phyloP scores from a whole-genome alignment of 2,329 filamentous ascomycete species.

The Zymoseptoria tritici region DNA sequence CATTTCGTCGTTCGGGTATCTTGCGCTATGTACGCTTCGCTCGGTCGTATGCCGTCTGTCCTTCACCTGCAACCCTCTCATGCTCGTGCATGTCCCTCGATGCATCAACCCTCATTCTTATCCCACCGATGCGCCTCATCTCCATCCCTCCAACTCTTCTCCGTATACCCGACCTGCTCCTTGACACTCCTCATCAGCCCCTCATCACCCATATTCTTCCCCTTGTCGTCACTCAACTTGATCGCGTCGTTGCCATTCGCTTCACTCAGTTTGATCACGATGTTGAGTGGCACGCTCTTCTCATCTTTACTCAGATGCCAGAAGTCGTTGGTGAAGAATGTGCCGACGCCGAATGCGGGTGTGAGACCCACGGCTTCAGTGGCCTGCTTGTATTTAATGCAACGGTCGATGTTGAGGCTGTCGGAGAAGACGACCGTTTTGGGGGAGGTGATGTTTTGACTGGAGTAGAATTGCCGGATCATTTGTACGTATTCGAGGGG shows the following conservation, averaged over 20 bases:
- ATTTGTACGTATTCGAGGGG: constrained; percentile 69
- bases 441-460: constrained; percentile 64
- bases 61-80: background rate
- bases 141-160: constrained; percentile 74
- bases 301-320: constrained; percentile 60
- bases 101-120: constrained; percentile 22
- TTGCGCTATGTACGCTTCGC: background rate
- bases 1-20: background rate
- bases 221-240: constrained; percentile 81
- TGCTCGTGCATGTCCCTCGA: too few species aligned
- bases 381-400: constrained; percentile 79
- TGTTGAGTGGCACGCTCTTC: constrained; percentile 89
- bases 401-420: constrained; percentile 83
- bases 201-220: constrained; percentile 90
- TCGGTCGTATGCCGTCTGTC: background rate
- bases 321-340: constrained; percentile 91
- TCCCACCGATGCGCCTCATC: constrained; percentile 83
- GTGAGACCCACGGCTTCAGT: constrained; percentile 74
- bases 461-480: constrained; percentile 75
- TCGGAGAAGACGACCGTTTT: constrained; percentile 96
- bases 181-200: constrained; percentile 76
- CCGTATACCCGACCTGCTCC: constrained; percentile 73
- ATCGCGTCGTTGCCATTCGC: constrained; percentile 74
- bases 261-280: constrained; percentile 93
- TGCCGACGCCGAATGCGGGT: constrained; percentile 88